Percentiles rank a stretch among this genome's conserved stretches.
These are phyloP conservation scores for Eucalyptus erythrocorys DNA, from an alignment of 345 rosid species.

Conservation along the genomic window DNA sequence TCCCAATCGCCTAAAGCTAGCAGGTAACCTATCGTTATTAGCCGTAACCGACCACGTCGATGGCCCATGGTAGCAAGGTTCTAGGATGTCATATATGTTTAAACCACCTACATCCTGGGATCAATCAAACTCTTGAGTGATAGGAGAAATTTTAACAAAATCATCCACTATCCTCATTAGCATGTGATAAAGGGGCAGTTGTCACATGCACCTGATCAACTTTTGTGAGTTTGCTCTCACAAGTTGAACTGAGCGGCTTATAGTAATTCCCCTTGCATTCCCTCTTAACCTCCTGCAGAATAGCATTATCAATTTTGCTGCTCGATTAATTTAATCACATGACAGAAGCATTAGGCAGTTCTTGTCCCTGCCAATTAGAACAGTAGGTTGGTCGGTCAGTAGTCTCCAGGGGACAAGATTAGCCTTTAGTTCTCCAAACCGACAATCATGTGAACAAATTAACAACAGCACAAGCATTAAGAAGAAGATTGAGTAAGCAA, in stretches of 20 bases:
- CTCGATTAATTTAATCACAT: neutral
- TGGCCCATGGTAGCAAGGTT: slow-evolving; percentile 61
- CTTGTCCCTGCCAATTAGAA: neutral
- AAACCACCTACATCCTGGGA: slow-evolving; percentile 37
- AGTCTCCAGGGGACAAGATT: neutral
- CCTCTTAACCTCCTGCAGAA: slow-evolving; percentile 41
- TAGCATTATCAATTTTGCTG: neutral
- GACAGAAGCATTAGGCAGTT: neutral
- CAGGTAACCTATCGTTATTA: slow-evolving; percentile 32
- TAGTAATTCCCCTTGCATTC: slow-evolving; percentile 56
- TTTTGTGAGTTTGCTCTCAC: slow-evolving; percentile 22
- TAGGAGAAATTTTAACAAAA: neutral
- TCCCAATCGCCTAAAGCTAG: slow-evolving; percentile 50
- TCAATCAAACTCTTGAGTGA: neutral
- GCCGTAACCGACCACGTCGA: neutral
- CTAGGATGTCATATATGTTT: slow-evolving; percentile 76
- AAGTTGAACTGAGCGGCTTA: neutral
- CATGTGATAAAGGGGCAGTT: neutral
- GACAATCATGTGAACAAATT: neutral
- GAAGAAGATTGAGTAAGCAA: neutral
- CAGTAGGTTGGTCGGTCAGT: neutral
- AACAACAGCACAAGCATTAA: neutral
- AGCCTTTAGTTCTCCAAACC: neutral
- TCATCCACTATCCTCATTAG: neutral
- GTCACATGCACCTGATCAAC: slow-evolving; percentile 31